phyloP scores from a whole-genome alignment of 805 yeast genomes.

The Kregervanrija pseudodelftensis region DNA sequence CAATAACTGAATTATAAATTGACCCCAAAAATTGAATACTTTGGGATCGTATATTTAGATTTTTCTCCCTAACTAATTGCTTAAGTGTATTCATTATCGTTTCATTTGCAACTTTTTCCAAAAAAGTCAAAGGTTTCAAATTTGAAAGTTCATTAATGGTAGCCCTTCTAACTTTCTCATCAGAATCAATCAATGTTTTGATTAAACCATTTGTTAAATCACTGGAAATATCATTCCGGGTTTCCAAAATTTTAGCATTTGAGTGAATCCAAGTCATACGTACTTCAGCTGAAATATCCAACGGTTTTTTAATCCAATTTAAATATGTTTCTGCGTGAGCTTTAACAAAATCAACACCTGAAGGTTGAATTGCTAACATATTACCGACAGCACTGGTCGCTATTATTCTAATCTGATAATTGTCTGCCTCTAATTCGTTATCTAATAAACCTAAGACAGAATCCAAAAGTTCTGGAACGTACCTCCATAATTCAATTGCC shows the following conservation, averaged over 20 bases:
- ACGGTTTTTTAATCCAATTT: slow-evolving; percentile 67
- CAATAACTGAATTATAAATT: slow-evolving; percentile 42
- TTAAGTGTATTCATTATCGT: slow-evolving; percentile 46
- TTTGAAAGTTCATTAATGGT: slow-evolving; percentile 47
- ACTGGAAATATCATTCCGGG: slow-evolving; percentile 37
- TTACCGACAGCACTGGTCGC: slow-evolving; percentile 72
- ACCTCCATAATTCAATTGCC: slow-evolving; percentile 64
- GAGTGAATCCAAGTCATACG: slow-evolving; percentile 66
- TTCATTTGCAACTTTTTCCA: slow-evolving; percentile 39
- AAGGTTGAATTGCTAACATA: slow-evolving; percentile 43
- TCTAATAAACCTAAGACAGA: slow-evolving; percentile 75
- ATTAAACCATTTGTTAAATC: slow-evolving; percentile 54
- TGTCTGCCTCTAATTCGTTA: slow-evolving; percentile 71
- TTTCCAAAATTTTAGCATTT: slow-evolving; percentile 38
- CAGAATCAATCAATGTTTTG: slow-evolving; percentile 67
- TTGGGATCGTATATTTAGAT: slow-evolving; percentile 52
- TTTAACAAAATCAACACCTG: slow-evolving; percentile 50
- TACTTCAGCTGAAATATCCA: slow-evolving; percentile 60
- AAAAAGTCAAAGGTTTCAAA: slow-evolving; percentile 40
- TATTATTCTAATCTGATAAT: slow-evolving; percentile 49
- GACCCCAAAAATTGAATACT: slow-evolving; percentile 49
- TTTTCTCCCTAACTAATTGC: slow-evolving; percentile 67
- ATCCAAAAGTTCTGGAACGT: slow-evolving; percentile 64
- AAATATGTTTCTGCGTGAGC: slow-evolving; percentile 55
- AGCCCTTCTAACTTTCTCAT: slow-evolving; percentile 60